These are phyloP conservation scores for Mycena sanguinolenta DNA, from an alignment of 768 basidiomycete genomes.

Conservation along the genomic window DNA sequence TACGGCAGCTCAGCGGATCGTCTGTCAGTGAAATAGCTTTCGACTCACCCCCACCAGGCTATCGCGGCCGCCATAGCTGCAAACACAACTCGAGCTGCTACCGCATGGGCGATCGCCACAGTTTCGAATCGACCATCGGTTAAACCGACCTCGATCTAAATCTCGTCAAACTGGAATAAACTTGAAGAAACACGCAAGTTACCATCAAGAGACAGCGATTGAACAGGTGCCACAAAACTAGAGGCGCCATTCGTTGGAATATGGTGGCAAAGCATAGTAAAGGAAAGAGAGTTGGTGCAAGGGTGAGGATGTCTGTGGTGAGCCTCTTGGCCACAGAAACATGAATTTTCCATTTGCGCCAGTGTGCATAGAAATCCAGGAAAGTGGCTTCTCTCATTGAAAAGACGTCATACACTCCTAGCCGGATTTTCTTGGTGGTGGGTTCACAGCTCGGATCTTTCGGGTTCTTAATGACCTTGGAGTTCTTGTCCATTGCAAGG, in stretches of 20 bases:
- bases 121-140: slow-evolving; percentile 4
- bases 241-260: background rate
- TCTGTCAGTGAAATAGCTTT: background rate
- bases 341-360: background rate
- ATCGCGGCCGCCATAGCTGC: background rate
- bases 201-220: slow-evolving; percentile 17
- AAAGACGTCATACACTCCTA: slow-evolving; percentile 18
- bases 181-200: background rate
- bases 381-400: background rate
- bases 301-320: slow-evolving; percentile 9
- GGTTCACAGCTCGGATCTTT: background rate
- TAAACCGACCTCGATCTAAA: slow-evolving; percentile 1
- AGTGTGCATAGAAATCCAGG: background rate
- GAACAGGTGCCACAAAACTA: slow-evolving; percentile 18
- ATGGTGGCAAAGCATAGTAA: slow-evolving; percentile 1
- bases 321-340: slow-evolving; percentile 7
- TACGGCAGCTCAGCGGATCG: background rate
- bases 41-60: background rate
- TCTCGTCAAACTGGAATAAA: background rate
- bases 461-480: background rate
- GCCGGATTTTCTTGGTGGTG: slow-evolving; percentile 2
- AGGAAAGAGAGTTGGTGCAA: slow-evolving; percentile 25
- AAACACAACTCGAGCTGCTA: slow-evolving; percentile 8
- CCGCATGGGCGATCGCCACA: background rate
- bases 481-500: background rate